These are phyloP conservation scores for Pseudogymnoascus sp. DNA, from an alignment of 2,329 filamentous ascomycete species.

Conservation along the genomic window DNA sequence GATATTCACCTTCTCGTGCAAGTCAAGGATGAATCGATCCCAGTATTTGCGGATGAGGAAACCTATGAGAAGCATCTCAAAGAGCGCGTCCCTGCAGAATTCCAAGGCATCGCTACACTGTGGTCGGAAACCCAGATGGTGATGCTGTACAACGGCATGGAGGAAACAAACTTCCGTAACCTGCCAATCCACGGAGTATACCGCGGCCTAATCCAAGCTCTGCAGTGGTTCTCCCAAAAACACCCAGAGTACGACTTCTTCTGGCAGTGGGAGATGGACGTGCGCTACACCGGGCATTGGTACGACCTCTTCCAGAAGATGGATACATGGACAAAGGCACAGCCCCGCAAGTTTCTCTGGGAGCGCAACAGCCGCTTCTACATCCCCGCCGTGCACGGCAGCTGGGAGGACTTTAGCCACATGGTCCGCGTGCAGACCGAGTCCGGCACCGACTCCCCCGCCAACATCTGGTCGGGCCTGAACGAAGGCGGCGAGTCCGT, in stretches of 20 bases:
- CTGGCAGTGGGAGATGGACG: constrained; percentile 96
- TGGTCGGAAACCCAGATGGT: constrained; percentile 96
- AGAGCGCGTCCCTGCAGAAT: constrained; percentile 70
- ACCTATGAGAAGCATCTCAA: constrained; percentile 59
- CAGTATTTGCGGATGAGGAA: constrained; percentile 69
- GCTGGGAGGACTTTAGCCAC: constrained; percentile 71
- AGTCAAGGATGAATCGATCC: constrained; percentile 67
- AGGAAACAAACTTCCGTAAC: constrained; percentile 61
- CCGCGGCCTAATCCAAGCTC: constrained; percentile 84
- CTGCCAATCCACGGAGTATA: constrained; percentile 87
- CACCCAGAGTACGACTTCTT: constrained; percentile 87
- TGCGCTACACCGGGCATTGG: constrained; percentile 83
- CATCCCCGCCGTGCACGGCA: constrained; percentile 65
- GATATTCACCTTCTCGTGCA: constrained; percentile 80
- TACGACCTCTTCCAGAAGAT: constrained; percentile 66
- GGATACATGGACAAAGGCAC: constrained; percentile 58
- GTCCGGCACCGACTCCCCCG: constrained; percentile 54
- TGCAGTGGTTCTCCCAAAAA: constrained; percentile 84
- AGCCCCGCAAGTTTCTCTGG: constrained; percentile 75
- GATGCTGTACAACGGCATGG: constrained; percentile 78
- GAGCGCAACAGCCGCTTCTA: constrained; percentile 74
- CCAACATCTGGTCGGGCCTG: constrained; percentile 57
- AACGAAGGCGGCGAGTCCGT: constrained; percentile 28
- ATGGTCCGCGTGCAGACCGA: constrained; percentile 71
- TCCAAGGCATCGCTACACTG: constrained; percentile 77